A percentile compares a stretch with the other conserved stretches of the same genome.
Evolutionary conservation across 148 eudicot species (phyloP).

Genomic region (Spergularia marina): DNA sequence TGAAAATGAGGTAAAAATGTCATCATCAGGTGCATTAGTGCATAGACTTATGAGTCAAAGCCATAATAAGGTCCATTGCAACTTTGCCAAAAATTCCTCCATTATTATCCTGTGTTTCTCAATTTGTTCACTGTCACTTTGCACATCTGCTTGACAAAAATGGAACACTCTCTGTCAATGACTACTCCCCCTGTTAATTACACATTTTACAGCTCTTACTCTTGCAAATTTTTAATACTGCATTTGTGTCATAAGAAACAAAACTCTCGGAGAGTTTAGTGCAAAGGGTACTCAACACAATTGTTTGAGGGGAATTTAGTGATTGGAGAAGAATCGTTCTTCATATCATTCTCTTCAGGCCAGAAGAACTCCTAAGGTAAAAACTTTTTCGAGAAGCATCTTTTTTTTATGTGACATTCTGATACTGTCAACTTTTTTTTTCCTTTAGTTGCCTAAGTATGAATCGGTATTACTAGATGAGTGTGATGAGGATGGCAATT

Average conservation of each 20-base stretch:
- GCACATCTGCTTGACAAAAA: constrained; percentile 7
- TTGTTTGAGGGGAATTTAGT: background rate
- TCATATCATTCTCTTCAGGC: background rate
- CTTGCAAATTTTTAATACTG: background rate
- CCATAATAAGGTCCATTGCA: background rate
- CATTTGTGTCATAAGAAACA: background rate
- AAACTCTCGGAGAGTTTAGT: background rate
- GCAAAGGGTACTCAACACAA: background rate
- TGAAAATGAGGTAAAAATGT: background rate
- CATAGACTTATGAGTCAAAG: background rate
- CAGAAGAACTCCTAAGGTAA: background rate
- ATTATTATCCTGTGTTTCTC: background rate
- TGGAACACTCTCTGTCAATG: background rate
- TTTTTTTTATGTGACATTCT: too few relatives aligned
- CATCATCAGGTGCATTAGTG: background rate
- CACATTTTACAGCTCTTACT: background rate
- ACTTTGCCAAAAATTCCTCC: constrained; percentile 11
- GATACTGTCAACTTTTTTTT: too few relatives aligned
- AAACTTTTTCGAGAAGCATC: too few relatives aligned
- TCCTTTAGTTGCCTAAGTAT: too few relatives aligned
- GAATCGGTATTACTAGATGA: too few relatives aligned
- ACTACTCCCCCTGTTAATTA: background rate
- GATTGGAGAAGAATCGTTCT: background rate
- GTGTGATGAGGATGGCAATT: too few relatives aligned
- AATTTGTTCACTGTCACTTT: background rate